Evolutionary conservation across 768 basidiomycete species (phyloP), one percentile per base, ranked within the genome.

Genomic region (Lactarius sanguifluus): DNA sequence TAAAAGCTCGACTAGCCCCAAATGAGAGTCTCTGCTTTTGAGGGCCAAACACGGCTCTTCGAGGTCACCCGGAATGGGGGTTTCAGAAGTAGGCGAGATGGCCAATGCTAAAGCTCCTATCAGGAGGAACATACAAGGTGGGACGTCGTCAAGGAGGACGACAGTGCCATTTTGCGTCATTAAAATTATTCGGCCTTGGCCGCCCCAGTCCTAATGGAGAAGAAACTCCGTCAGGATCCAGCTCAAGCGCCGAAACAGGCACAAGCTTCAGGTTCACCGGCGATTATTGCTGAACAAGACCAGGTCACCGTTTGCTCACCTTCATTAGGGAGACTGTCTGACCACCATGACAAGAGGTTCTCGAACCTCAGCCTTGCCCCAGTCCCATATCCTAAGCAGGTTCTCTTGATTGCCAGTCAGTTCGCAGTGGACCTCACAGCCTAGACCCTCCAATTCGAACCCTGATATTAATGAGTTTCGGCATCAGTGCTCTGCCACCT

Each of bases 231-330:
- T 34, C 34, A 34, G 34, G 34, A 43, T 16, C n/a, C 12, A 36
- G 43, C 43, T 32, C 50, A 52, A 50, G 63, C 63, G 23, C 62
- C 23, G 34, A 20, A 54, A 25, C 47, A 50, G 57, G 47, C 36
- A 54, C 38, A n/a, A 25, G 16, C 23, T 52, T 52, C 23, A 25
- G 50, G 50, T 52, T 25, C 25, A 23, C 47, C 23, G 50, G 50
- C 50, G 23, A 25, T 52, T 25, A 5, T 52, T 52, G 25, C 50
- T 52, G 50, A 52, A 52, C 50, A 52, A 23, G 50, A 5, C 23
- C 25, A 52, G 50, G 50, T 52, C 50, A 1, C 40, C 54, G 52
- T 23, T 30, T n/a, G 28, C 45, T 52, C 50, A 25, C 3, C 18
- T 30, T 28, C 16, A 30, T n/a, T 40, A 36, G n/a, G 52, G 40